A percentile compares a stretch with the other conserved stretches of the same genome.
These are phyloP conservation scores for Echeveria elegans DNA, from an alignment of 164 flowering plant genomes.

Conservation along the genomic window DNA sequence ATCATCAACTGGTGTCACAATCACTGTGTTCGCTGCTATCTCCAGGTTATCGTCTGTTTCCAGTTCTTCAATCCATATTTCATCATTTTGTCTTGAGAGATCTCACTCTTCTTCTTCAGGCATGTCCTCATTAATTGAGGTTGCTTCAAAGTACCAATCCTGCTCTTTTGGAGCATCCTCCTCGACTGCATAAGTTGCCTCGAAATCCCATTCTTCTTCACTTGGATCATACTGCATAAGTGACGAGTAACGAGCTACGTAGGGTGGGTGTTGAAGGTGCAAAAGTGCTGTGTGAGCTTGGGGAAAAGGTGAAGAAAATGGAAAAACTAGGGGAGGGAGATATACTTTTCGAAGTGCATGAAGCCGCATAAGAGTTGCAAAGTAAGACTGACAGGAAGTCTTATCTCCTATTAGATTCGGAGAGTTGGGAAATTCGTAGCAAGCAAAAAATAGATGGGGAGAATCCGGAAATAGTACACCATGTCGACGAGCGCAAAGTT, in stretches of 20 bases:
- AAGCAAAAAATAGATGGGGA: constrained; percentile 22
- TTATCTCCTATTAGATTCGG: constrained; percentile 69
- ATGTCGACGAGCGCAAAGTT: constrained; percentile 24
- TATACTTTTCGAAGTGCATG: constrained; percentile 58
- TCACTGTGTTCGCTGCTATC: no score
- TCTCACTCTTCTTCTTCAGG: no score
- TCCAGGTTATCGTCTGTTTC: no score
- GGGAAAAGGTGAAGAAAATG: constrained; percentile 67
- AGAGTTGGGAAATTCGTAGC: constrained; percentile 69
- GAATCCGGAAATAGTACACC: constrained; percentile 27
- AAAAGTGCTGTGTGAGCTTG: constrained; percentile 68
- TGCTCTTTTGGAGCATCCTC: no score
- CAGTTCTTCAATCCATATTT: no score
- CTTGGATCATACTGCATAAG: no score
- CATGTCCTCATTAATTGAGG: no score
- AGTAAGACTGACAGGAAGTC: constrained; percentile 69
- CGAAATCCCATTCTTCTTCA: no score
- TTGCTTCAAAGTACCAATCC: no score
- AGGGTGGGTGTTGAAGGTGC: constrained; percentile 79
- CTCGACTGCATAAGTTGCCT: no score
- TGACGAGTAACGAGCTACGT: constrained; percentile 49
- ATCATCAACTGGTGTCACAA: no score
- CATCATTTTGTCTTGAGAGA: no score
- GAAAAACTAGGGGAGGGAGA: constrained; percentile 52
- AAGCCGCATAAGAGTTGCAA: constrained; percentile 83